A percentile compares a stretch with the other conserved stretches of the same genome.
These are phyloP conservation scores for Hypoxylon sp. DNA, from an alignment of 2,329 filamentous ascomycete species.

Conservation along the genomic window DNA sequence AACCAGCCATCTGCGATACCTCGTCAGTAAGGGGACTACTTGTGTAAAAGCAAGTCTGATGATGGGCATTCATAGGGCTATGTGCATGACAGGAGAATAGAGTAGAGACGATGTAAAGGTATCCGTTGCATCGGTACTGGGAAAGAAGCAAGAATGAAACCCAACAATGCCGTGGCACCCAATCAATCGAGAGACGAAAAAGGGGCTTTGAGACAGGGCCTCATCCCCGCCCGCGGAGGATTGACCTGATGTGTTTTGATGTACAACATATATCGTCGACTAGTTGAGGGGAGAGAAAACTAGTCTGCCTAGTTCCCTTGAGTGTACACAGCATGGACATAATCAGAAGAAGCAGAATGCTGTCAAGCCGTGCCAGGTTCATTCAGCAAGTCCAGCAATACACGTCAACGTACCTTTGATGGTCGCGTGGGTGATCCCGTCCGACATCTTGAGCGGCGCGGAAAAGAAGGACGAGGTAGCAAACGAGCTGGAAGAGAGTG, in stretches of 20 bases:
- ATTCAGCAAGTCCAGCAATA: not conserved
- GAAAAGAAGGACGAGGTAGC: conserved; percentile 2
- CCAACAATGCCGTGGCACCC: conserved; percentile 8
- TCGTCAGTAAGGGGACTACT: conserved; percentile 22
- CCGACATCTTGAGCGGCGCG: conserved; percentile 51
- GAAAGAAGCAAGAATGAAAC: not conserved
- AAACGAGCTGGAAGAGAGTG: no score
- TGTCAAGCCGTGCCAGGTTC: no score
- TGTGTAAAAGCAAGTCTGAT: not conserved
- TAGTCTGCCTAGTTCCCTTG: not conserved
- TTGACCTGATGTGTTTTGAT: no score
- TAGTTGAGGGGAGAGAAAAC: not conserved
- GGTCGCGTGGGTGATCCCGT: conserved; percentile 63
- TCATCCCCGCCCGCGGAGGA: not conserved
- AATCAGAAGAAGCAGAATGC: not conserved
- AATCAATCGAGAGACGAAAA: not conserved
- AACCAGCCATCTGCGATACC: conserved; percentile 91
- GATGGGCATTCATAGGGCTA: not conserved
- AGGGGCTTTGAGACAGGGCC: not conserved
- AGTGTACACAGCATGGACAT: not conserved
- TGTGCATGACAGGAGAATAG: not conserved
- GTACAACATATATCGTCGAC: conserved; percentile 3
- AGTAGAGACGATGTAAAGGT: not conserved
- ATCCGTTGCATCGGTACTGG: not conserved
- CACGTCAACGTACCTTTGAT: conserved; percentile 60